Conservation (phyloP, 768 basidiomycete genomes). For the Boletellus ananiceps region DNA sequence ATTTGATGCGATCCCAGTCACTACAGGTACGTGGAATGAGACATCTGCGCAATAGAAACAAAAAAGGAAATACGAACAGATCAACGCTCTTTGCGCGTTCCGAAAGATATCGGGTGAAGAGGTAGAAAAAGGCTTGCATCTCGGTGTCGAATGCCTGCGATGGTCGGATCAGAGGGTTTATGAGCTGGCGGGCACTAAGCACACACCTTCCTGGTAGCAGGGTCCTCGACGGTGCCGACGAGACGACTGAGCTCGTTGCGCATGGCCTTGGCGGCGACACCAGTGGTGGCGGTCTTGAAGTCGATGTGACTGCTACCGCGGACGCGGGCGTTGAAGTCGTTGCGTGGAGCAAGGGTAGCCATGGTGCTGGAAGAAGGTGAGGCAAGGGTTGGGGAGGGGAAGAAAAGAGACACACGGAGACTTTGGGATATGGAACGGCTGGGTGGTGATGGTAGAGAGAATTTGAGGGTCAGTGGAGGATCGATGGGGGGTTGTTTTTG, state of each 20-base stretch:
- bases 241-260: conserved; percentile 95
- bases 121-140: conserved; percentile 80
- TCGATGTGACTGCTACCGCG: conserved; percentile 82
- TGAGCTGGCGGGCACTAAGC: not conserved
- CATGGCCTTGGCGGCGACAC: conserved; percentile 93
- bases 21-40: conserved; percentile 15
- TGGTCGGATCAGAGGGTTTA: conserved; percentile 16
- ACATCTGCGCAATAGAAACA: not conserved
- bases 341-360: conserved; percentile 52
- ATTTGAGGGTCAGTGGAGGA: conserved; percentile 47
- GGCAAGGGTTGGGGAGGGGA: conserved; percentile 7
- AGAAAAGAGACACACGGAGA: conserved; percentile 32
- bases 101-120: conserved; percentile 76
- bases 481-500: conserved; percentile 41
- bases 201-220: conserved; percentile 73
- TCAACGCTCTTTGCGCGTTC: conserved; percentile 64
- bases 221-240: conserved; percentile 80
- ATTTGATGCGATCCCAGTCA: conserved; percentile 48
- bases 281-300: conserved; percentile 97
- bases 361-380: conserved; percentile 41
- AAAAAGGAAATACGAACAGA: conserved; percentile 48
- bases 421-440: conserved; percentile 53
- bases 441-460: conserved; percentile 61
- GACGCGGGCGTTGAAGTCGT: conserved; percentile 65
- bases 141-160: conserved; percentile 67